Percentiles rank a stretch among this genome's conserved stretches.
These are phyloP conservation scores for Hydnomerulius pinastri DNA, from an alignment of 768 basidiomycete genomes.

Conservation along the genomic window DNA sequence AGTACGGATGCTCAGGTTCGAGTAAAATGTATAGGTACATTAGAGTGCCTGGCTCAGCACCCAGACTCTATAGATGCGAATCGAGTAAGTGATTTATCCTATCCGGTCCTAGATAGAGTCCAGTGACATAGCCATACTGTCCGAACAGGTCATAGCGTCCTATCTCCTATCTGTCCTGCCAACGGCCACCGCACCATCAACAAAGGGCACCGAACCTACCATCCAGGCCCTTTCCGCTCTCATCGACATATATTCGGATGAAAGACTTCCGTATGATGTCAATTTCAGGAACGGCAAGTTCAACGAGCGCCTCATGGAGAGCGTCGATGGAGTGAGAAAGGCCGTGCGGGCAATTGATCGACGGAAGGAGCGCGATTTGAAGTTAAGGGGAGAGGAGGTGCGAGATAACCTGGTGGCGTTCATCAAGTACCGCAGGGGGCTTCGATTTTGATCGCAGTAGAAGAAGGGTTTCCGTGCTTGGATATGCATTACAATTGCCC, in stretches of 20 bases:
- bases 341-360: slow-evolving; percentile 66
- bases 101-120: background rate
- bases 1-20: slow-evolving; percentile 55
- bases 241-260: slow-evolving; percentile 94
- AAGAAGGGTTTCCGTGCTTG: background rate
- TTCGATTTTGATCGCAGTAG: slow-evolving; percentile 36
- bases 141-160: slow-evolving; percentile 54
- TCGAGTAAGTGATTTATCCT: slow-evolving; percentile 42
- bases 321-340: slow-evolving; percentile 63
- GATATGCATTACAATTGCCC: no score
- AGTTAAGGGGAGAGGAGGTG: slow-evolving; percentile 72
- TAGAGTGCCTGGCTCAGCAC: slow-evolving; percentile 81
- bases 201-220: slow-evolving; percentile 62
- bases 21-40: slow-evolving; percentile 82
- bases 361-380: slow-evolving; percentile 64
- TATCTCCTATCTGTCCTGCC: slow-evolving; percentile 71
- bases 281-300: slow-evolving; percentile 72
- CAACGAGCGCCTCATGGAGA: slow-evolving; percentile 54
- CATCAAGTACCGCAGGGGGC: slow-evolving; percentile 65
- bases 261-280: slow-evolving; percentile 73
- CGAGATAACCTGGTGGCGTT: slow-evolving; percentile 77
- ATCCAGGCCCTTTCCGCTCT: slow-evolving; percentile 81
- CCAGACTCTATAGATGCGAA: slow-evolving; percentile 62
- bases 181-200: slow-evolving; percentile 37
- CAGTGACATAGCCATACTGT: background rate